A percentile compares a stretch with the other conserved stretches of the same genome.
phyloP scores from a whole-genome alignment of 1,139 yeast genomes.

The Candida sanyaensis region DNA sequence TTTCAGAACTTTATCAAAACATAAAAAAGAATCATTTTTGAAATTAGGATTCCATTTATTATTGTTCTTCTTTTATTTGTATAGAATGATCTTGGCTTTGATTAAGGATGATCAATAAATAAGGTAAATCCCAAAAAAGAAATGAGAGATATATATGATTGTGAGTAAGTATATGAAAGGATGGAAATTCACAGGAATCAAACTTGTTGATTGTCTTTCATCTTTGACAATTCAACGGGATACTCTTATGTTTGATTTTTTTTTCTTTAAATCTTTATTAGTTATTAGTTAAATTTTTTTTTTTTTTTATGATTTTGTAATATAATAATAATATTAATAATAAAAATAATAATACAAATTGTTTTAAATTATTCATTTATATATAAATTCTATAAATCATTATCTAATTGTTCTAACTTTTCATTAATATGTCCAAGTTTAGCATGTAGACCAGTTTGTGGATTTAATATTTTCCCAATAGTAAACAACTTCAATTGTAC shows the following conservation, averaged over 20 bases:
- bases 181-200: background rate
- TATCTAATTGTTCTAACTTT: slow-evolving; percentile 23
- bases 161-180: background rate
- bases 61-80: slow-evolving; percentile 93
- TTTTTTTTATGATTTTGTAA: background rate
- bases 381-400: slow-evolving; percentile 14
- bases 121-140: background rate
- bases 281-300: background rate
- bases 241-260: background rate
- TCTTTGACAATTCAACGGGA: background rate
- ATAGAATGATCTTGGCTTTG: slow-evolving; percentile 95
- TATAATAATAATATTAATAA: background rate
- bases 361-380: too few species aligned
- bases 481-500: slow-evolving; percentile 15
- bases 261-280: background rate
- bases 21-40: slow-evolving; percentile 88
- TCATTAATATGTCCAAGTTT: slow-evolving; percentile 37
- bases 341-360: slow-evolving; percentile 1
- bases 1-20: slow-evolving; percentile 89
- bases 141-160: too few species aligned
- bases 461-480: slow-evolving; percentile 34
- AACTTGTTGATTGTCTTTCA: too few species aligned
- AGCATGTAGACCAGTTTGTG: slow-evolving; percentile 38
- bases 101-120: slow-evolving; percentile 57
- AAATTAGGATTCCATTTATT: slow-evolving; percentile 90